These are phyloP conservation scores for Talaromyces albobiverticillius DNA, from an alignment of 2,329 filamentous ascomycete species.

Conservation along the genomic window DNA sequence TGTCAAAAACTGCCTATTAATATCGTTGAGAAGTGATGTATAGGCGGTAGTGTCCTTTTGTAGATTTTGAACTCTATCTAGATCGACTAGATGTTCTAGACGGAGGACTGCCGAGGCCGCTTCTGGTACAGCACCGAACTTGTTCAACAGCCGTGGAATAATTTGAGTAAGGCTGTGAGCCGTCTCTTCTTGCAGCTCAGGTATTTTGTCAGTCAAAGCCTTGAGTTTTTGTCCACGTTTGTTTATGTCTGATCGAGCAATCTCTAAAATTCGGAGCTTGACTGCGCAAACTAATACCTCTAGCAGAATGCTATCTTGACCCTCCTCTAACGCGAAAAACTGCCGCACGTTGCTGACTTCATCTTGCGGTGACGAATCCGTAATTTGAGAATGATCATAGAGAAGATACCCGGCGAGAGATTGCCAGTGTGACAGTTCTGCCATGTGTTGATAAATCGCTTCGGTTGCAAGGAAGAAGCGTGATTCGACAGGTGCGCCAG, in stretches of 20 bases:
- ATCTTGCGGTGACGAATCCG: constrained; percentile 51
- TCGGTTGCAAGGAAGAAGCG: constrained; percentile 83
- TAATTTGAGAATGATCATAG: constrained; percentile 77
- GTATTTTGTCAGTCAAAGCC: constrained; percentile 58
- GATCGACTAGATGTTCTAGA: constrained; percentile 79
- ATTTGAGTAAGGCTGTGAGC: constrained; percentile 72
- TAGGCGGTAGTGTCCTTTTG: constrained; percentile 82
- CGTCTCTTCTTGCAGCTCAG: constrained; percentile 72
- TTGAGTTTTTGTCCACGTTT: constrained; percentile 57
- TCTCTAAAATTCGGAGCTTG: constrained; percentile 66
- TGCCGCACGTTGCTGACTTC: constrained; percentile 66
- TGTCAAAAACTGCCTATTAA: constrained; percentile 90
- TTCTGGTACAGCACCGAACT: constrained; percentile 85
- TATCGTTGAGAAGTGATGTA: constrained; percentile 78
- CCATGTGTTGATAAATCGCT: constrained; percentile 76
- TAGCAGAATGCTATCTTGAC: constrained; percentile 80
- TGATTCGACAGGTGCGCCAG: constrained; percentile 68
- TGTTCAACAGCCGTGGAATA: constrained; percentile 84
- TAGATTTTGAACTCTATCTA: constrained; percentile 83
- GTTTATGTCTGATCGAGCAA: constrained; percentile 60
- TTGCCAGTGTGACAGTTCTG: constrained; percentile 83
- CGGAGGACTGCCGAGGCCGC: constrained; percentile 83
- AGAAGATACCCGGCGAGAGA: constrained; percentile 84
- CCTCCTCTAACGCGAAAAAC: constrained; percentile 68
- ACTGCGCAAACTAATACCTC: constrained; percentile 84